Base-by-base conservation (phyloP, 768 basidiomycete species). In the Suillus subalutaceus region DNA sequence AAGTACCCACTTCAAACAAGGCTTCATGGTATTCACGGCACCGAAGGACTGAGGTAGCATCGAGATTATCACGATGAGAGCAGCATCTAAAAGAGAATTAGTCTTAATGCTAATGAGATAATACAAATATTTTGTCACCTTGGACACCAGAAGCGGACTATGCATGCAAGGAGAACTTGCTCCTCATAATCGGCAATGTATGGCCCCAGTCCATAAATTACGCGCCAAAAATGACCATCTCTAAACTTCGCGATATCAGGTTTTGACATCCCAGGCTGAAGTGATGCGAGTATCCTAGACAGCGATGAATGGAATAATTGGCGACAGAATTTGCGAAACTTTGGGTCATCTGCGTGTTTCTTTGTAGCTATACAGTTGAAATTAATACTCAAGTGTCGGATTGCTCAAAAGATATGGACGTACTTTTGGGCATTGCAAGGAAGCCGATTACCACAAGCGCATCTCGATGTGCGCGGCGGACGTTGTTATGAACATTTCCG, bases 381-480 rank as follows among this genome's bases (percentile, higher is more conserved):
- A 20, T 57, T 4, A n/a, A 26, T 46, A 37, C 1, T 18, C 3
- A 8, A n/a, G 9, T 3, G 57, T 38, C 23, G 57, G 7, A 53
- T 37, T 12, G 50, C 52, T 10, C 5, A 58, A 38, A 40, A 23
- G 8, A 35, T 9, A 43, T 43, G 16, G n/a, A 68, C 70, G 1
- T 66, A 78, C 76, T 70, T 68, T 77, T 77, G 0, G 73, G 71
- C 38, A 78, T 77, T 8, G 72, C 65, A 37, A 76, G 65, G 65
- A 81, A 80, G 1, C 67, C 76, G 20, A 78, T 65, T 12, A 77
- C 63, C 0, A 65, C 62, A 8, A 69, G 23, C 1, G 66, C 63
- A 52, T 67, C 41, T 0, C 37, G 7, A 37, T 69, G 64, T 43
- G 67, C 64, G 32, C n/a, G n/a, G 18, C 23, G 26, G 5, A 63